Base-by-base conservation (phyloP, 1,284 basidiomycete genomes). In the Rugosomyces carneus region DNA sequence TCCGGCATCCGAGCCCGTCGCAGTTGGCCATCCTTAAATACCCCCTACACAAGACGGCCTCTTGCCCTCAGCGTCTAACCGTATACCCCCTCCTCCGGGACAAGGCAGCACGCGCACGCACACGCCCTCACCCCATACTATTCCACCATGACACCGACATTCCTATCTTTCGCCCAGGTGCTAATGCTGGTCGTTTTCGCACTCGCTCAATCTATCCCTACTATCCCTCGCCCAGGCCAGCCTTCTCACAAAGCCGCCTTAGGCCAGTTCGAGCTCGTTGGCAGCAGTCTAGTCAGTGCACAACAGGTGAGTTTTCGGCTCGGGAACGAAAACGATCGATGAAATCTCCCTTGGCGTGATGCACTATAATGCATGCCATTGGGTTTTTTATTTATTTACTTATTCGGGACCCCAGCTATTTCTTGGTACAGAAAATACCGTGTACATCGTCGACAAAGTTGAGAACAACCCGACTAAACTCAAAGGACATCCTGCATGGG, bases 401-500 rank as follows among this genome's bases (percentile, higher is more conserved):
- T 18, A 47, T 10, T 8, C 24, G 46, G 24, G 19, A 31, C 31
- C 5, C 15, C 47, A 81, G 78, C 53, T 80, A 49, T 84, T 83
- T 57, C 63, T 84, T 37, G 81, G 80, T 29, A 80, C 75, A 1
- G 54, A 60, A 13, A 69, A 80, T 56, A 81, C 72, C 51, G 72
- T 78, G 11, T 77, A 75, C 56, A 70, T 85, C 51, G 60, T 86
- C 13, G 83, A 85, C 67, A 85, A 84, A 62, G 75, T 76, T 1
- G 81, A 84, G 61, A 72, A 75, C 48, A 84, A 86, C 60, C 73
- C 78, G 0, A 64, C 76, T 0, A 62, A 69, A 48, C 72, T 82
- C 45, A 70, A 76, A 15, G 75, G 73, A 1, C 81, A 83, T 58
- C 75, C 81, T 3, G 79, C 81, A 6, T 86, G 82, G 81, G 81